These are phyloP conservation scores for Jackrogersella minutella DNA, from an alignment of 495 filamentous ascomycete genomes.

Conservation along the genomic window DNA sequence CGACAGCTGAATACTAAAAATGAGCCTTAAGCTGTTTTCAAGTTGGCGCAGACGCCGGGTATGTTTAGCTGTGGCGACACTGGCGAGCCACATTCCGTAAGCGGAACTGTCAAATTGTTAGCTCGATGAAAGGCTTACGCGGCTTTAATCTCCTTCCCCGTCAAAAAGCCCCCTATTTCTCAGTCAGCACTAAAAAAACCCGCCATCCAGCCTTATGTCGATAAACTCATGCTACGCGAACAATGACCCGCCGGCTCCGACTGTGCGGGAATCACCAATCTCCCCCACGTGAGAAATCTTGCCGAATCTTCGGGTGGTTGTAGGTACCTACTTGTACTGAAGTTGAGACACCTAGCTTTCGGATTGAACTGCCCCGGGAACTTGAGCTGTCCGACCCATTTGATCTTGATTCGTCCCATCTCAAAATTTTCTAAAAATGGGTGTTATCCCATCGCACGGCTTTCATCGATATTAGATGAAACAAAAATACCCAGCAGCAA, in stretches of 20 bases:
- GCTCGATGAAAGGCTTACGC: conserved; percentile 24
- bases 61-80: conserved; percentile 1
- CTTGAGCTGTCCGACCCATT: conserved; percentile 7
- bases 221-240: not conserved
- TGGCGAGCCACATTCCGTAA: conserved; percentile 17
- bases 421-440: not conserved
- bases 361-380: conserved; percentile 19
- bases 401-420: conserved; percentile 21
- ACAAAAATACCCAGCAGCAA: not conserved
- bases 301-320: not conserved
- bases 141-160: conserved; percentile 25
- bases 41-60: not conserved
- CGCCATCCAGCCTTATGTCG: not conserved
- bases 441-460: not conserved
- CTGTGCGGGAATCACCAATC: not conserved
- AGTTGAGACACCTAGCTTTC: conserved; percentile 15
- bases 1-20: not conserved
- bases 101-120: conserved; percentile 22
- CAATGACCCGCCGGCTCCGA: conserved; percentile 2
- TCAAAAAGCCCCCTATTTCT: conserved; percentile 2
- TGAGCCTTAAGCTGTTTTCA: conserved; percentile 5
- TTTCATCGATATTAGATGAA: not conserved
- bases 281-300: not conserved
- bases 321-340: too few relatives aligned
- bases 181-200: conserved; percentile 5